phyloP scores from a whole-genome alignment of 495 filamentous ascomycete species.

The Hypomontagnella monticulosa region DNA sequence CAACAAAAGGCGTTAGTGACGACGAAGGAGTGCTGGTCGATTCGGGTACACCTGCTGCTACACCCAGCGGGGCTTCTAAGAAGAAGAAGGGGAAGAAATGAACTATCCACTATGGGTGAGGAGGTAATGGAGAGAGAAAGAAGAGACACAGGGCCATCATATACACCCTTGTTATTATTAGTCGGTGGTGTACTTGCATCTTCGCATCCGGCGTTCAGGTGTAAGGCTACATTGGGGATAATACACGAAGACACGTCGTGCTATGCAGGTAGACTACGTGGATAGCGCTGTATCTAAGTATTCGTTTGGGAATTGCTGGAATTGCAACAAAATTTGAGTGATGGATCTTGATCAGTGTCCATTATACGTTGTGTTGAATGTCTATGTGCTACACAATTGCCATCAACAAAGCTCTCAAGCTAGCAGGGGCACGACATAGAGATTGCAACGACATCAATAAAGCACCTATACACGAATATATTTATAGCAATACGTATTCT shows the following conservation, averaged over 20 bases:
- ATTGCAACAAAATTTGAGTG: neutral
- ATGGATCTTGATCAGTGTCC: neutral
- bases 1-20: constrained; percentile 65
- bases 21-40: constrained; percentile 90
- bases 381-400: neutral
- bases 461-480: too few species aligned
- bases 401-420: too few species aligned
- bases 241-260: constrained; percentile 15
- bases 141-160: constrained; percentile 9
- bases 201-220: constrained; percentile 39
- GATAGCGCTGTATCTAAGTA: constrained; percentile 5
- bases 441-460: too few species aligned
- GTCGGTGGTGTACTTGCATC: constrained; percentile 29
- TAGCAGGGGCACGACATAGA: too few species aligned
- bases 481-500: too few species aligned
- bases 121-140: neutral
- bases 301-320: constrained; percentile 6
- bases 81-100: constrained; percentile 87
- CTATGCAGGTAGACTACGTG: constrained; percentile 25
- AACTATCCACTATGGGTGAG: constrained; percentile 8
- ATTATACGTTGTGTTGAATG: neutral
- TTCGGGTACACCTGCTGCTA: constrained; percentile 65
- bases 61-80: constrained; percentile 62
- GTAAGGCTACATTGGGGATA: constrained; percentile 21
- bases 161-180: constrained; percentile 10